phyloP scores from a whole-genome alignment of 495 filamentous ascomycete species.

The Penicillium alfredii region DNA sequence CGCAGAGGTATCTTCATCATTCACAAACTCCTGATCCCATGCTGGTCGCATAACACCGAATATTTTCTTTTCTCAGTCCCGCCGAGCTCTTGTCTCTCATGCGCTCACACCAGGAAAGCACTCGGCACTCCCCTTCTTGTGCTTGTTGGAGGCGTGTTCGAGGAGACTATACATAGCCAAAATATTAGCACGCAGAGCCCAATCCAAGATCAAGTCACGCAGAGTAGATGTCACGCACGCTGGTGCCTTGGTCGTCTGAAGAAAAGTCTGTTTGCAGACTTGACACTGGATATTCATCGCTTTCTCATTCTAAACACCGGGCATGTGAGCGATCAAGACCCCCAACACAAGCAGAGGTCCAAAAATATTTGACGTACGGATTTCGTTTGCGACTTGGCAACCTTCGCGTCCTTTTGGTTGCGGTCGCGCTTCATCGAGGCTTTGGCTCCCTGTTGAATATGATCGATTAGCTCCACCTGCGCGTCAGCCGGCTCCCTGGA shows the following conservation, averaged over 20 bases:
- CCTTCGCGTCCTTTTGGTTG: constrained; percentile 16
- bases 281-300: constrained; percentile 26
- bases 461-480: constrained; percentile 11
- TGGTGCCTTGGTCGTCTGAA: constrained; percentile 27
- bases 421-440: constrained; percentile 25
- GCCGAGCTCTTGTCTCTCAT: not conserved
- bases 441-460: constrained; percentile 23
- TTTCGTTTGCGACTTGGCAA: constrained; percentile 22
- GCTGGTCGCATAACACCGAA: constrained; percentile 12
- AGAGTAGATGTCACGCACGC: constrained; percentile 26
- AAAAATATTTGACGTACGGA: constrained; percentile 11
- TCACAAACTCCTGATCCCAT: constrained; percentile 14
- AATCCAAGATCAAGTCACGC: too few species aligned
- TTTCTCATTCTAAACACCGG: constrained; percentile 19
- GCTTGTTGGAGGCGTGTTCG: constrained; percentile 27
- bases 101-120: constrained; percentile 22
- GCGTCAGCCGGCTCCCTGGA: not conserved
- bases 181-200: constrained; percentile 5
- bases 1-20: too few species aligned
- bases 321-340: not conserved
- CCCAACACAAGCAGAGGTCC: not conserved
- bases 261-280: constrained; percentile 23
- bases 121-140: constrained; percentile 22
- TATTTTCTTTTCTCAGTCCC: not conserved
- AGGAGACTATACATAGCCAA: constrained; percentile 14